Base-by-base conservation (phyloP, 2,329 filamentous ascomycete genomes). In the Ceratocystis ficicola region DNA sequence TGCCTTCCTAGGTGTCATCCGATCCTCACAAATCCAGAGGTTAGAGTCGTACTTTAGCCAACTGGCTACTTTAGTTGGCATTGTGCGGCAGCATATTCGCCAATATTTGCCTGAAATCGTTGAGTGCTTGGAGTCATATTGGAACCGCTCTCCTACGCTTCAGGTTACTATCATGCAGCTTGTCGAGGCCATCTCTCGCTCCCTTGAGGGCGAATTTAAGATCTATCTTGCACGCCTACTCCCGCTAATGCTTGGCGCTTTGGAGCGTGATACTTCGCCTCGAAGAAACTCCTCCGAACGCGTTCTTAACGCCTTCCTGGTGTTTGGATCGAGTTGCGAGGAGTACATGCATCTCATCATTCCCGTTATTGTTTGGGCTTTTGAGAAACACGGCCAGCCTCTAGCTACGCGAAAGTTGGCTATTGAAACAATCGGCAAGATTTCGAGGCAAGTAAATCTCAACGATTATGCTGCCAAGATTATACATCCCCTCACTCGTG, bases 321-420 rank as follows among this genome's bases (percentile, higher is more conserved):
- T 99, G 0, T 99, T 99, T 73, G 95, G 95, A 0, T 87, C 92
- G 0, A 97, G 92, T 72, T 89, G 89, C 10, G 94, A 99, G 74
- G 94, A 99, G 74, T 99, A 99, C 74, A 99, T 99, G 94, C 94
- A 99, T 74, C 81, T 99, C 64, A 97, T 99, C 70, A 90, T 99
- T 63, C 94, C 94, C 0, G 90, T 95, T 44, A 91, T 99, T 72
- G 92, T 99, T 7, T 86, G 88, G 57, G 88, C 96, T 62, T 97
- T 99, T 72, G 93, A 99, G 74, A 95, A 90, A 72, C 84, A 88
- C 41, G 86, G 88, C 10, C 89, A 95, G 69, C 90, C 91, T 6
- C 79, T 83, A 1, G 87, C 87, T 67, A 84, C 96, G 61, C 84
- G 90, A 64, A 95, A 91, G 74, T 86, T 86, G 28, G 93, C 93